phyloP scores from a whole-genome alignment of 2,329 filamentous ascomycete genomes.

The Diplodia seriata region DNA sequence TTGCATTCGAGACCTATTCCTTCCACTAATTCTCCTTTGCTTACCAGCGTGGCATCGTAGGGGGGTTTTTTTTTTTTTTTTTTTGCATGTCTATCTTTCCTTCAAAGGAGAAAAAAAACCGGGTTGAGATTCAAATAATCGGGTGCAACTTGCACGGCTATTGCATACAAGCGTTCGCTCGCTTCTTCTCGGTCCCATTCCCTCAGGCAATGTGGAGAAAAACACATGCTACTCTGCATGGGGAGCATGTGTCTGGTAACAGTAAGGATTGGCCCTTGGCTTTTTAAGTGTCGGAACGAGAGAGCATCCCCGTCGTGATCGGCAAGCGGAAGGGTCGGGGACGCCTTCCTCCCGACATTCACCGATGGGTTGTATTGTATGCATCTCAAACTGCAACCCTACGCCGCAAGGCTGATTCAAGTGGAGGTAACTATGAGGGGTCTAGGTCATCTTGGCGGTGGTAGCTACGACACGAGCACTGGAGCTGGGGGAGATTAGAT shows the following conservation, averaged over 20 bases:
- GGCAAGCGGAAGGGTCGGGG: neutral
- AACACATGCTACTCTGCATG: neutral
- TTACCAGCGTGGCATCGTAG: slow-evolving; percentile 1
- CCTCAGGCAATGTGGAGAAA: neutral
- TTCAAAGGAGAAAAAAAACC: too few relatives aligned
- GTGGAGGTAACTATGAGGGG: neutral
- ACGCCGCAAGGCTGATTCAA: neutral
- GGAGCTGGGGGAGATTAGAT: neutral
- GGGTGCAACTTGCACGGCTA: neutral
- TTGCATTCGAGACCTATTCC: neutral
- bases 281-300: neutral
- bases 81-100: neutral
- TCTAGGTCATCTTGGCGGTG: neutral
- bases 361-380: neutral
- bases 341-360: neutral
- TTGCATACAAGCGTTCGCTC: neutral
- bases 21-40: neutral
- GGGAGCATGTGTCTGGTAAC: neutral
- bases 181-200: neutral
- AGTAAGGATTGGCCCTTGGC: neutral
- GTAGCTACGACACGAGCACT: neutral
- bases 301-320: neutral
- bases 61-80: neutral
- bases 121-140: neutral
- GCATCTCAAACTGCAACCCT: neutral